Evolutionary conservation across 148 eudicot genomes (phyloP), one percentile per base, ranked within the genome.

Genomic region (Camellia sinensis): DNA sequence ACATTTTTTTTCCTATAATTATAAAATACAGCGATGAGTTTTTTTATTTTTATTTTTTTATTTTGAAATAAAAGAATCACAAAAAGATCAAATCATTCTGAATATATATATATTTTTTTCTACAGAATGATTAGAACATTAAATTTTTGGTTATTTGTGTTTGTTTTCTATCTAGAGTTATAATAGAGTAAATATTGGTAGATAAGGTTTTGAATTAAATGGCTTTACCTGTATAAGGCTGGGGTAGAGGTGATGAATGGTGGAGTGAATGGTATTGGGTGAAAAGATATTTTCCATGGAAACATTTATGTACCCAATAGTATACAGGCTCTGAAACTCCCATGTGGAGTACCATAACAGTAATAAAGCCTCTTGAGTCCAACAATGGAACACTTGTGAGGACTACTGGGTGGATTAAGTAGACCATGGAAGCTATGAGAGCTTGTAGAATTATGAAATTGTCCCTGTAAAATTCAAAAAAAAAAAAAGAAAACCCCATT

Each of bases 261-360:
- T 95, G 93, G 2, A 89, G 77, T 10, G 89, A 87, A 74, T 95
- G 98, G 82, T 93, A 95, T 74, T 82, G 80, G 40, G 76, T 61
- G 76, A 85, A 87, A 10, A 93, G 86, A 71, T 61, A 73, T 5
- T 87, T 68, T 70, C 80, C 78, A 77, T 95, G 98, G 63, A 95
- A 76, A 11, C 57, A 79, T 81, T 81, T 93, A 71, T 95, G 98
- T 3, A 87, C 63, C 76, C 65, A 84, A 82, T 95, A 95, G 82
- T 87, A 95, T 61, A 95, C 81, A 2, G 97, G 98, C 82, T 95
- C 98, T 70, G 97, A 93, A 73, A 91, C 76, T 6, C 76, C 74
- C 81, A 91, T 82, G 84, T 95, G 98, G 57, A 95, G 85, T 0
- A 87, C 6, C 76, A 85, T 7, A 15, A 84, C 87, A 40, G 81